These are phyloP conservation scores for Lithospermum erythrorhizon DNA, from an alignment of 257 asterid genomes.

Conservation along the genomic window DNA sequence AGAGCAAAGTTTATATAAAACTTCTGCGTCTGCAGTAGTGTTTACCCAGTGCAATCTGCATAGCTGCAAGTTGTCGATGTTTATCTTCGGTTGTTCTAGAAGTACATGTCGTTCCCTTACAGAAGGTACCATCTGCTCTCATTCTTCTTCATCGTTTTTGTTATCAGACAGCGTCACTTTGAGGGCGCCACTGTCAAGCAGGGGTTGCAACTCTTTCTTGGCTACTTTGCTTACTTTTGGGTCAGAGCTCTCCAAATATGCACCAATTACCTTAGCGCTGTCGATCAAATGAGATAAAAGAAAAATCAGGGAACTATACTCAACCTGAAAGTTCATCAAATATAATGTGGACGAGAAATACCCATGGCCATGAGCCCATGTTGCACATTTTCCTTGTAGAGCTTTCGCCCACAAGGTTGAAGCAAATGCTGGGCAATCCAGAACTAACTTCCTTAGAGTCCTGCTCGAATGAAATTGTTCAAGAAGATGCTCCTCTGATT, in stretches of 20 bases:
- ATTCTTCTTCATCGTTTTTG: slow-evolving; percentile 1
- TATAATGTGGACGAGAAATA: slow-evolving; percentile 6
- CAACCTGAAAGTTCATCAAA: background rate
- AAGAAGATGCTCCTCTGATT: slow-evolving; percentile 50
- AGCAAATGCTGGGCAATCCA: slow-evolving; percentile 75
- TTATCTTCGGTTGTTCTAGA: no score
- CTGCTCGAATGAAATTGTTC: slow-evolving; percentile 82
- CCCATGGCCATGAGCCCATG: slow-evolving; percentile 86
- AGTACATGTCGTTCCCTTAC: background rate
- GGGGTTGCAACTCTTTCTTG: slow-evolving; percentile 55
- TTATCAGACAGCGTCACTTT: slow-evolving; percentile 23
- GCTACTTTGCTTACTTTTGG: slow-evolving; percentile 37
- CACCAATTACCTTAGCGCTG: slow-evolving; percentile 57
- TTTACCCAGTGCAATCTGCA: background rate
- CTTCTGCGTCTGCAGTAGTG: no score
- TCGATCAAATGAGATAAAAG: slow-evolving; percentile 27
- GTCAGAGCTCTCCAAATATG: slow-evolving; percentile 52
- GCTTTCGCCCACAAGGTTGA: slow-evolving; percentile 62
- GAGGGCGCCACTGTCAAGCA: slow-evolving; percentile 47
- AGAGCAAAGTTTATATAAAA: no score
- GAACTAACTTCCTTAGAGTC: slow-evolving; percentile 54
- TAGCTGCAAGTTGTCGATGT: background rate
- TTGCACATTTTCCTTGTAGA: slow-evolving; percentile 56
- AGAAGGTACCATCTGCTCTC: background rate
- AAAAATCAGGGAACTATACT: background rate